phyloP scores from a whole-genome alignment of 2,329 filamentous ascomycete species.

The Aspergillus novofumigatus region DNA sequence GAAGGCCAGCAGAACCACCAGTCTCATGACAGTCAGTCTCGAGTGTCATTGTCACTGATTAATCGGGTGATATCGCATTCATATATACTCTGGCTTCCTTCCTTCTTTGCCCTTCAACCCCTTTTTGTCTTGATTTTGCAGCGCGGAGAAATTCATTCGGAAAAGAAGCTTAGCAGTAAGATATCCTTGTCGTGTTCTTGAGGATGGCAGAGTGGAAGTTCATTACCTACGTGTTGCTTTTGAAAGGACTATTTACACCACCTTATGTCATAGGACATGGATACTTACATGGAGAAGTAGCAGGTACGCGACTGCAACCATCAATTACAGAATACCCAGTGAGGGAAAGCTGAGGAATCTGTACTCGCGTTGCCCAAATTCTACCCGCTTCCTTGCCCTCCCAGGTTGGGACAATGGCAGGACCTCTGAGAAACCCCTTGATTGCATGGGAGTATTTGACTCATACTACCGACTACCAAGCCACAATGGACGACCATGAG shows the following conservation, averaged over 20 bases:
- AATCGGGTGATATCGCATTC: background rate
- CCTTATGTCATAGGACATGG: too few relatives aligned
- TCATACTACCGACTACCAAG: background rate
- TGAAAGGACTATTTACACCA: too few relatives aligned
- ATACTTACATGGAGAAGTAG: too few relatives aligned
- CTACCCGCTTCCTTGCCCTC: too few relatives aligned
- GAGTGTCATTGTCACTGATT: background rate
- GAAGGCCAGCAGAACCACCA: background rate
- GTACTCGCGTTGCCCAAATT: background rate
- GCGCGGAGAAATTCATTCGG: background rate
- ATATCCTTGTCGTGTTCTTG: background rate
- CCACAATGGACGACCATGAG: background rate
- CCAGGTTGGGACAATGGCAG: background rate
- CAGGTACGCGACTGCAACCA: too few relatives aligned
- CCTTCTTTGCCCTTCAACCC: background rate
- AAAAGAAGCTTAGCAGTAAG: background rate
- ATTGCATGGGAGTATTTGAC: background rate
- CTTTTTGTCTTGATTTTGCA: background rate
- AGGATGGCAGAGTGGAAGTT: background rate
- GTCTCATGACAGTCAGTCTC: background rate
- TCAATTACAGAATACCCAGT: too few relatives aligned
- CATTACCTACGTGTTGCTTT: background rate
- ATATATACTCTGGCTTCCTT: background rate
- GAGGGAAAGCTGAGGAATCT: too few relatives aligned
- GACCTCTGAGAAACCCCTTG: background rate